Conservation (phyloP, 805 yeast species). For the Wickerhamiella brachini region DNA sequence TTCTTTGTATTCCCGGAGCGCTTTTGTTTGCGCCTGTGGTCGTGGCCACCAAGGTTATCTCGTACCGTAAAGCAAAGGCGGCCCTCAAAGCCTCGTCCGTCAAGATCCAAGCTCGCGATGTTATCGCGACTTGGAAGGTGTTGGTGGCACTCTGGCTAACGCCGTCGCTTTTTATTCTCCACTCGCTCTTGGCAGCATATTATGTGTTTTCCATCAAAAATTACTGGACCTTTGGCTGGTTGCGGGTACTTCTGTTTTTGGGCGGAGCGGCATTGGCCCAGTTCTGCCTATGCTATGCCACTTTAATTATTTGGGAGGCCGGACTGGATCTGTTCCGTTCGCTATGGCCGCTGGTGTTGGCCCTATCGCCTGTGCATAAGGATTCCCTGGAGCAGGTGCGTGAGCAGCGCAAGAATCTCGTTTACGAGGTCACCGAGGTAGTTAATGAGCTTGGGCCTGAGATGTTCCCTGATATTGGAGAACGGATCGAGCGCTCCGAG, state of each 20-base stretch:
- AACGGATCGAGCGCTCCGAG: constrained; percentile 13
- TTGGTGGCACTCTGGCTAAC: constrained; percentile 79
- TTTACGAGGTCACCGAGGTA: constrained; percentile 59
- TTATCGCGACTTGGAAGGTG: constrained; percentile 94
- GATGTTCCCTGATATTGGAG: constrained; percentile 68
- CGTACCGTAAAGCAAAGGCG: constrained; percentile 53
- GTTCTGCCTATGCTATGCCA: constrained; percentile 60
- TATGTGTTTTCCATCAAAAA: constrained; percentile 23
- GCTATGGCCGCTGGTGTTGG: constrained; percentile 59
- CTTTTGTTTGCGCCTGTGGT: constrained; percentile 81
- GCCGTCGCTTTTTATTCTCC: constrained; percentile 69
- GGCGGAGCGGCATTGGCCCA: constrained; percentile 37
- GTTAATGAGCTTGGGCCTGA: constrained; percentile 76
- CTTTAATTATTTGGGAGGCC: constrained; percentile 79
- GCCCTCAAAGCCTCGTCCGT: constrained; percentile 84
- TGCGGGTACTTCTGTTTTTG: constrained; percentile 12
- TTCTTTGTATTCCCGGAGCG: constrained; percentile 77
- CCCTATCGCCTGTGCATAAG: constrained; percentile 25
- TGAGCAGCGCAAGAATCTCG: constrained; percentile 44
- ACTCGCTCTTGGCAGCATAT: constrained; percentile 40
- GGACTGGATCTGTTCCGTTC: constrained; percentile 84
- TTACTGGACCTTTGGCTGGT: constrained; percentile 14
- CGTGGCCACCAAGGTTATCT: constrained; percentile 57
- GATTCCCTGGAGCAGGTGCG: constrained; percentile 40
- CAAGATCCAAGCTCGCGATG: constrained; percentile 84